Conservation (phyloP, 495 filamentous ascomycete species). For the Tuber aestivum region DNA sequence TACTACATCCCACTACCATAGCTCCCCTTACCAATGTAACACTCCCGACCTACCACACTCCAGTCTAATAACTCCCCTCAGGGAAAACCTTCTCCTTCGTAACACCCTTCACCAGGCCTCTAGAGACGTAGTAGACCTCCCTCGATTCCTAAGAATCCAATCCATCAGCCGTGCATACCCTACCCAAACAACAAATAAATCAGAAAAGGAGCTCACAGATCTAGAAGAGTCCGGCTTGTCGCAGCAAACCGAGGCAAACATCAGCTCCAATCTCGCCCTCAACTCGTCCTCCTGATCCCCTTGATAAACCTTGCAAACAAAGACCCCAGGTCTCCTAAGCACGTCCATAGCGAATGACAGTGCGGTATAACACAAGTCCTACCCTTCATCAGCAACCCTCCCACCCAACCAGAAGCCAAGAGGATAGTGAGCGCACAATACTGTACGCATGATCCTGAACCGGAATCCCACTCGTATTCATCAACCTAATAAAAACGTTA, state of each 20-base stretch:
- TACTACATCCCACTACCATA: neutral
- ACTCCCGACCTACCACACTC: neutral
- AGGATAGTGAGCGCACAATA: constrained; percentile 61
- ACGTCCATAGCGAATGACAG: constrained; percentile 77
- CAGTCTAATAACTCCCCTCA: neutral
- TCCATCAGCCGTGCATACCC: constrained; percentile 9
- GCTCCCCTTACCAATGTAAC: neutral
- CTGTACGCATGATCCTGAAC: constrained; percentile 88
- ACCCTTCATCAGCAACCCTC: constrained; percentile 2
- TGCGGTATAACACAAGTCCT: constrained; percentile 87
- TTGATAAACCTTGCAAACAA: constrained; percentile 97
- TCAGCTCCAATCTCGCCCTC: constrained; percentile 60
- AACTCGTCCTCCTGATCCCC: constrained; percentile 75
- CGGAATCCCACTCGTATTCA: constrained; percentile 86
- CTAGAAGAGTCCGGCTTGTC: constrained; percentile 89
- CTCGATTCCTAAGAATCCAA: constrained; percentile 67
- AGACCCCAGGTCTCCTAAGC: constrained; percentile 73
- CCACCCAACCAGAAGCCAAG: neutral
- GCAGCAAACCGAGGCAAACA: constrained; percentile 72
- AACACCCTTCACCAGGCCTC: constrained; percentile 53
- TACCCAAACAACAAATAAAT: constrained; percentile 3
- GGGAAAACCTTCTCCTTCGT: constrained; percentile 8
- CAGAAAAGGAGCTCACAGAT: constrained; percentile 53
- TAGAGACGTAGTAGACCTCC: constrained; percentile 78
- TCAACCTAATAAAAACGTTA: constrained; percentile 94